These are phyloP conservation scores for Hortaea sp. DNA, from an alignment of 2,329 filamentous ascomycete genomes.

Conservation along the genomic window DNA sequence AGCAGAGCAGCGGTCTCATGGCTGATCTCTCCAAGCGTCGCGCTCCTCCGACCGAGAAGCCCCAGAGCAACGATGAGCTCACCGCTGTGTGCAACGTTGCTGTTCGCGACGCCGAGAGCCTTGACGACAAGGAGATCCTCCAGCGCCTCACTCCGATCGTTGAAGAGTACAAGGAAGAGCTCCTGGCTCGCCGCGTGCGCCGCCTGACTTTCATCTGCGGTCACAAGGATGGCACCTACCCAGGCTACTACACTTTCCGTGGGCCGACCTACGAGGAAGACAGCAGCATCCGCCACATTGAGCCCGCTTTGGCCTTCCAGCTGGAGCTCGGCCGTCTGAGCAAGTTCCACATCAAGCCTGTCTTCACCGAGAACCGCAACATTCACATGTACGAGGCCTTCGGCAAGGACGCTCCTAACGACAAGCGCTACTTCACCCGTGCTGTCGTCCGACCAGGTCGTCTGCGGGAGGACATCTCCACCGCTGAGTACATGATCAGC, in stretches of 20 bases:
- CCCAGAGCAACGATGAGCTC: conserved; percentile 62
- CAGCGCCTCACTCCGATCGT: conserved; percentile 66
- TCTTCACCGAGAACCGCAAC: conserved; percentile 98
- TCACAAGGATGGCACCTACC: conserved; percentile 86
- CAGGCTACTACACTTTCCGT: conserved; percentile 97
- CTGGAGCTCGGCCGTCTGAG: conserved; percentile 86
- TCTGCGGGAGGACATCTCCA: conserved; percentile 92
- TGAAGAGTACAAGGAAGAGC: conserved; percentile 70
- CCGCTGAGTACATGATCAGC: conserved; percentile 95
- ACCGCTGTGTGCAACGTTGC: conserved; percentile 89
- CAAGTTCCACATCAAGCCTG: conserved; percentile 96
- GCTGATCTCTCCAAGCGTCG: conserved; percentile 68
- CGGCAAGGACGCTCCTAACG: conserved; percentile 87
- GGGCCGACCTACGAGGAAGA: conserved; percentile 84
- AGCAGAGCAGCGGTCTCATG: conserved; percentile 48
- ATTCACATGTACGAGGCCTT: conserved; percentile 97
- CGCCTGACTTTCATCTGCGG: conserved; percentile 95
- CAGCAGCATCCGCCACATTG: conserved; percentile 89
- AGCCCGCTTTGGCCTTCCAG: conserved; percentile 96
- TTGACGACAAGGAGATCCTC: conserved; percentile 72
- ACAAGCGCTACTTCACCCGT: conserved; percentile 97
- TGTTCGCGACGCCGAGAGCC: conserved; percentile 74
- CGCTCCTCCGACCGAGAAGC: conserved; percentile 35
- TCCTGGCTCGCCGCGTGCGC: conserved; percentile 70
- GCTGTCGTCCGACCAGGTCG: conserved; percentile 90